Conservation (phyloP, 805 yeast genomes). For the Saccharomycopsis selenospora region DNA sequence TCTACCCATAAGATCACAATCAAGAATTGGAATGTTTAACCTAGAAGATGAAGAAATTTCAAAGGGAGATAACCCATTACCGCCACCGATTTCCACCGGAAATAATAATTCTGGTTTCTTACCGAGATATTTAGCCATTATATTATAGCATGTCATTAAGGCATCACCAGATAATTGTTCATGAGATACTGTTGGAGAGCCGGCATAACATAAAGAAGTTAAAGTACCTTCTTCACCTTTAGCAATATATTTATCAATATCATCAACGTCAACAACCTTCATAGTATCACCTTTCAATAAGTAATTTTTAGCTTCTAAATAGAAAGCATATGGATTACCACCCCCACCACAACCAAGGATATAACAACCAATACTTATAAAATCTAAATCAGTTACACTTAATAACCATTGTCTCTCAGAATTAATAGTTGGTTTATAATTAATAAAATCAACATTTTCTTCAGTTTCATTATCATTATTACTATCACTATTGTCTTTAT, state of each 20-base stretch:
- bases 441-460: constrained; percentile 25
- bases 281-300: constrained; percentile 31
- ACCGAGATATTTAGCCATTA: constrained; percentile 27
- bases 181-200: constrained; percentile 41
- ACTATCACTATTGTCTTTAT: constrained; percentile 7
- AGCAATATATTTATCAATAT: constrained; percentile 24
- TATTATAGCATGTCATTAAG: constrained; percentile 28
- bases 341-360: constrained; percentile 49
- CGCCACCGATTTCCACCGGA: constrained; percentile 40
- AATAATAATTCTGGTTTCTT: constrained; percentile 30
- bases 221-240: constrained; percentile 26
- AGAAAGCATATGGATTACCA: constrained; percentile 39
- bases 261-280: constrained; percentile 32
- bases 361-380: constrained; percentile 38
- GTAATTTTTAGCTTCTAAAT: constrained; percentile 30
- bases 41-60: constrained; percentile 25
- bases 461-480: constrained; percentile 2
- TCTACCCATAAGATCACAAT: constrained; percentile 41
- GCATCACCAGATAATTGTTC: constrained; percentile 39
- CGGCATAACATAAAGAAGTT: constrained; percentile 34
- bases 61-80: constrained; percentile 33
- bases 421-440: constrained; percentile 30
- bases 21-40: constrained; percentile 29
- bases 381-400: constrained; percentile 35
- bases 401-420: constrained; percentile 33